Conservation (phyloP, 2,329 filamentous ascomycete species). For the Polytolypa hystricis region DNA sequence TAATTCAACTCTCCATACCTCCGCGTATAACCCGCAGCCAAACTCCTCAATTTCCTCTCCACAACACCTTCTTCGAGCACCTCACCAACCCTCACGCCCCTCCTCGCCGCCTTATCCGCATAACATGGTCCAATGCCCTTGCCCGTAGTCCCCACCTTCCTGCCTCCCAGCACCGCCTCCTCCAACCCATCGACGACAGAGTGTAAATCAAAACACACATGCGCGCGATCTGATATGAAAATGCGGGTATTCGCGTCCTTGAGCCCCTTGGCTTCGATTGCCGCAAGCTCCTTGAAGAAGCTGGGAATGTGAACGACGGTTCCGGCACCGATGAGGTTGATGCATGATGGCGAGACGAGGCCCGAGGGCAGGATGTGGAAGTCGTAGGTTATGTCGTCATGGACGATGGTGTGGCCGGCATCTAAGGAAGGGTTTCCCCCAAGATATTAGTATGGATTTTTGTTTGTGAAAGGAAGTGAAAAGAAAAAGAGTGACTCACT, state of each 20-base stretch:
- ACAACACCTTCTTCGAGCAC: constrained; percentile 46
- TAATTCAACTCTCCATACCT: constrained; percentile 50
- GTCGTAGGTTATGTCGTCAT: constrained; percentile 36
- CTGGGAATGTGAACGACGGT: constrained; percentile 38
- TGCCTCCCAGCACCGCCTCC: constrained; percentile 33
- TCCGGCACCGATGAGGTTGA: constrained; percentile 38
- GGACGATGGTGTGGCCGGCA: constrained; percentile 39
- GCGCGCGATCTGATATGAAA: constrained; percentile 32
- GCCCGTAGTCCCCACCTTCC: constrained; percentile 39
- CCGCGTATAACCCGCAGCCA: constrained; percentile 44
- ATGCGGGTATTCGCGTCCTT: constrained; percentile 30
- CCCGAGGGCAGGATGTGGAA: constrained; percentile 36
- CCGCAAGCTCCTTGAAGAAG: constrained; percentile 37
- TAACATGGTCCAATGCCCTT: constrained; percentile 49
- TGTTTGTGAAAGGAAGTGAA: too few species aligned
- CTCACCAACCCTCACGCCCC: constrained; percentile 48
- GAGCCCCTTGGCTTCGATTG: constrained; percentile 34
- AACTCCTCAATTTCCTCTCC: constrained; percentile 42
- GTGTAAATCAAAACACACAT: constrained; percentile 15
- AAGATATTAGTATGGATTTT: neutral
- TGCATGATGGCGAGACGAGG: constrained; percentile 33
- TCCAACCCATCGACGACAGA: constrained; percentile 30
- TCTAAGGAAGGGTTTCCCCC: constrained; percentile 20
- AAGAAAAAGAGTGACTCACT: constrained; percentile 24
- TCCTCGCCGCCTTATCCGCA: constrained; percentile 50